Evolutionary conservation across 306 rosid species (phyloP), one percentile per base, ranked within the genome.

Genomic region (Cucurbita maxima): DNA sequence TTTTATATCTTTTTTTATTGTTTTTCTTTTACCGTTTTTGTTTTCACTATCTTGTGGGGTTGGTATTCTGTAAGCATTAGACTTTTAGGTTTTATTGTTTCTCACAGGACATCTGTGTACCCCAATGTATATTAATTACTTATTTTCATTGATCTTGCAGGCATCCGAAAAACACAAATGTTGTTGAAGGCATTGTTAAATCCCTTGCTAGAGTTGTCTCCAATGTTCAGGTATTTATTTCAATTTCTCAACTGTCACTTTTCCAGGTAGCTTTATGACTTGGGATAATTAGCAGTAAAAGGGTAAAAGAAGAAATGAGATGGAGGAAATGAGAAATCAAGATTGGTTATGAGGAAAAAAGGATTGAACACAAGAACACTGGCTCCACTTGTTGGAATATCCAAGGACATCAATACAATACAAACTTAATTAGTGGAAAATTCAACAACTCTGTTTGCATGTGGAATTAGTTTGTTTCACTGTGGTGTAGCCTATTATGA

Each of bases 141-240:
- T 53, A 72, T 71, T 85, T 53, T 72, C 45, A 57, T 61, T 58
- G 76, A 74, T 61, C 67, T 79, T 75, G 54, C 75, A 93, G 98
- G 96, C 76, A 93, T 77, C 98, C 96, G 36, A 90, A 93, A 79
- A 93, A 90, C 78, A 93, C 98, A 73, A 93, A 90, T 85, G 90
- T 93, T 75, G 96, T 90, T 79, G 98, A 90, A 84, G 98, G 94
- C 74, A 90, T 93, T 80, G 94, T 93, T 78, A 93, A 93, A 86
- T 96, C 92, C 82, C 92, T 93, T 54, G 96, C 97, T 67, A 85
- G 98, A 83, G 96, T 93, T 75, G 94, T 93, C 83, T 88, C 97
- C 56, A 88, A 77, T 59, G 82, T 87, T 78, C 98, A 93, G 94
- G 97, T 88, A 82, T 77, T 68, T 40, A 63, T 41, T 63, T n/a